A percentile compares a stretch with the other conserved stretches of the same genome.
phyloP scores from a whole-genome alignment of 768 basidiomycete genomes.

The Tulasnella calospora region DNA sequence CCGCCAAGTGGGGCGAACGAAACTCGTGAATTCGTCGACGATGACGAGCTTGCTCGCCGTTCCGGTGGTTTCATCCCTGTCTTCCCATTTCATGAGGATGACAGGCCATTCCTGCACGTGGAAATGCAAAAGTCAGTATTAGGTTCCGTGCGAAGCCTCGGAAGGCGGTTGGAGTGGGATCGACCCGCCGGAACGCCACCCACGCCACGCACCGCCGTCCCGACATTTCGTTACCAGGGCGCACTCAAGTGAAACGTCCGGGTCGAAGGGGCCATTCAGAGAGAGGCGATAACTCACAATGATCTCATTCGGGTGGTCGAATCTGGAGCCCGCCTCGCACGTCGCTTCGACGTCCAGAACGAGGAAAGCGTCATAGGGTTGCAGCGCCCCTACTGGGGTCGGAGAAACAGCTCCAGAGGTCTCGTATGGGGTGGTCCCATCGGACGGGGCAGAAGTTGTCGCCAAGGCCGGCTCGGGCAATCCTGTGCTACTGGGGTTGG shows the following conservation, averaged over 20 bases:
- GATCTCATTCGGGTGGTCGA: slow-evolving; percentile 91
- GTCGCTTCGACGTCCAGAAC: slow-evolving; percentile 90
- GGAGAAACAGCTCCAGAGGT: neutral
- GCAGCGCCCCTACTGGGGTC: slow-evolving; percentile 29
- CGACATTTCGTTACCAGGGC: neutral
- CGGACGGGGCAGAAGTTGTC: slow-evolving; percentile 10
- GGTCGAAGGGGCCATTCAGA: neutral
- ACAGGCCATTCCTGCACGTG: slow-evolving; percentile 82
- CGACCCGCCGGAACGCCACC: neutral
- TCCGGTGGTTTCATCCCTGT: slow-evolving; percentile 47
- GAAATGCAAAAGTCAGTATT: neutral
- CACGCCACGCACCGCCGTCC: neutral
- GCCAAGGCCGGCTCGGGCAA: neutral
- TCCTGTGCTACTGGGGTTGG: neutral
- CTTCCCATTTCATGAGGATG: slow-evolving; percentile 76
- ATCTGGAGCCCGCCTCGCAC: slow-evolving; percentile 60
- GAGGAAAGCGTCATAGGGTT: slow-evolving; percentile 71
- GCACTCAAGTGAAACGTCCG: neutral
- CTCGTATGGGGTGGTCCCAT: slow-evolving; percentile 6
- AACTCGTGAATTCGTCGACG: slow-evolving; percentile 79
- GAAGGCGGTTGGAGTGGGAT: slow-evolving; percentile 8
- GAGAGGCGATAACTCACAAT: slow-evolving; percentile 55
- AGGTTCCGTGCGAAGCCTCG: no score
- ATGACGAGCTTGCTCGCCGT: slow-evolving; percentile 57
- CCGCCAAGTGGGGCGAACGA: slow-evolving; percentile 82